phyloP scores from a whole-genome alignment of 1,284 basidiomycete species.

The Apiotrichum brassicae region DNA sequence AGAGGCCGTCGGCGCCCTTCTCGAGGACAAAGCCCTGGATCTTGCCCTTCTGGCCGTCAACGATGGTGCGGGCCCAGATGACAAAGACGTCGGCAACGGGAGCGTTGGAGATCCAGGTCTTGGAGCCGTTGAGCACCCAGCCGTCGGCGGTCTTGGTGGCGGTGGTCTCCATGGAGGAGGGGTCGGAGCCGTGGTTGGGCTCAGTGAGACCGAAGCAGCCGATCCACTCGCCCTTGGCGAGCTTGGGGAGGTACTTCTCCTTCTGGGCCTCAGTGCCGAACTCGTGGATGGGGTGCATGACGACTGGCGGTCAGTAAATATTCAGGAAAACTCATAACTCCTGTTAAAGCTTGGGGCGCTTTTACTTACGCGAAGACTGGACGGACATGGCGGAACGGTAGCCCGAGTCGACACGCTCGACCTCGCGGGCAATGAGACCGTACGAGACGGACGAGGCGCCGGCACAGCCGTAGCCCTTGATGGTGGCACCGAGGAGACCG shows the following conservation, averaged over 20 bases:
- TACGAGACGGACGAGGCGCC: slow-evolving; percentile 86
- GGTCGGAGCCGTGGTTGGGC: slow-evolving; percentile 93
- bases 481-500: slow-evolving; percentile 84
- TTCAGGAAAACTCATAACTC: too few species aligned
- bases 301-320: slow-evolving; percentile 48
- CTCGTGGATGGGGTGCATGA: slow-evolving; percentile 94
- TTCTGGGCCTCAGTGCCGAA: slow-evolving; percentile 88
- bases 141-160: slow-evolving; percentile 79
- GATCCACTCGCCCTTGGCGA: slow-evolving; percentile 74
- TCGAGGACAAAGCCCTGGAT: slow-evolving; percentile 79
- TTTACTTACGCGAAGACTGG: slow-evolving; percentile 64
- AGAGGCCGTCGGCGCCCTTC: slow-evolving; percentile 54
- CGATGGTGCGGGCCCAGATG: slow-evolving; percentile 64
- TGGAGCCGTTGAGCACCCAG: slow-evolving; percentile 79
- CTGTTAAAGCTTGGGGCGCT: too few species aligned
- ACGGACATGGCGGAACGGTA: slow-evolving; percentile 92
- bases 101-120: slow-evolving; percentile 94
- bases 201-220: slow-evolving; percentile 97
- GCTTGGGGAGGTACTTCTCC: slow-evolving; percentile 72
- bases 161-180: slow-evolving; percentile 86
- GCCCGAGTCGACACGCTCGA: slow-evolving; percentile 91
- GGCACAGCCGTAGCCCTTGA: slow-evolving; percentile 89
- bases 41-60: slow-evolving; percentile 55
- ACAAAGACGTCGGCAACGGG: slow-evolving; percentile 80
- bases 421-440: slow-evolving; percentile 85